Evolutionary conservation across 106 monocot species (phyloP).

Genomic region (Narthecium ossifragum): DNA sequence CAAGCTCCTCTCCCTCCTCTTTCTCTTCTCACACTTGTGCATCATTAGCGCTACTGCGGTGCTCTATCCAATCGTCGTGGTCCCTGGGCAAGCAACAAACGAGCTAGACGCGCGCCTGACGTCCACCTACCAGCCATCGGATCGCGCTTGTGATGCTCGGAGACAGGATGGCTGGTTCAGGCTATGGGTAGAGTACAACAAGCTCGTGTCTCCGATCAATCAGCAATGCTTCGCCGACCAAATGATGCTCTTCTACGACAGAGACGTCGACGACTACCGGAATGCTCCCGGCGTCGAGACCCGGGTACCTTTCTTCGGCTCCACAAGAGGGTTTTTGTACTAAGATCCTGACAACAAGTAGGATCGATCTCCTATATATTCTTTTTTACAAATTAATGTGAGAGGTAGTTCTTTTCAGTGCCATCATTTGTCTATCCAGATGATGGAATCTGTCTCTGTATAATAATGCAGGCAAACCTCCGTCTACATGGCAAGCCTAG

Average conservation of each 20-base stretch:
- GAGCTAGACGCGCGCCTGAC: not conserved
- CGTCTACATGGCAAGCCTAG: not conserved
- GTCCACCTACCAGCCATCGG: not conserved
- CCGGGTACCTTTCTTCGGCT: constrained; percentile 14
- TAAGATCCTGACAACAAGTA: constrained; percentile 1
- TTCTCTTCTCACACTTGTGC: not conserved
- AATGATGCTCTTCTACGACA: constrained; percentile 10
- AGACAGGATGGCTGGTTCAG: constrained; percentile 10
- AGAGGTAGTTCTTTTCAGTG: too few species aligned
- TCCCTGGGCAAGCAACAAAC: constrained; percentile 2
- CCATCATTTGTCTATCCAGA: too few species aligned
- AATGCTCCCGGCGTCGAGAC: constrained; percentile 8
- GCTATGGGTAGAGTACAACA: not conserved
- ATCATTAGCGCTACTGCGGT: not conserved
- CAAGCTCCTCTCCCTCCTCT: not conserved
- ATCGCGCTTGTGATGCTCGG: not conserved
- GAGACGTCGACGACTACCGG: constrained; percentile 9
- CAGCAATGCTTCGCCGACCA: constrained; percentile 6
- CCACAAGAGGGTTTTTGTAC: constrained; percentile 1
- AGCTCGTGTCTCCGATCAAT: not conserved
- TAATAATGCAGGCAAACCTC: not conserved
- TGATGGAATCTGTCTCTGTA: too few species aligned
- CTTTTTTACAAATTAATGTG: not conserved
- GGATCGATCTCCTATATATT: not conserved
- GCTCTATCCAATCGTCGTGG: not conserved